These are phyloP conservation scores for Komagataella populi DNA, from an alignment of 805 yeast species.

Conservation along the genomic window DNA sequence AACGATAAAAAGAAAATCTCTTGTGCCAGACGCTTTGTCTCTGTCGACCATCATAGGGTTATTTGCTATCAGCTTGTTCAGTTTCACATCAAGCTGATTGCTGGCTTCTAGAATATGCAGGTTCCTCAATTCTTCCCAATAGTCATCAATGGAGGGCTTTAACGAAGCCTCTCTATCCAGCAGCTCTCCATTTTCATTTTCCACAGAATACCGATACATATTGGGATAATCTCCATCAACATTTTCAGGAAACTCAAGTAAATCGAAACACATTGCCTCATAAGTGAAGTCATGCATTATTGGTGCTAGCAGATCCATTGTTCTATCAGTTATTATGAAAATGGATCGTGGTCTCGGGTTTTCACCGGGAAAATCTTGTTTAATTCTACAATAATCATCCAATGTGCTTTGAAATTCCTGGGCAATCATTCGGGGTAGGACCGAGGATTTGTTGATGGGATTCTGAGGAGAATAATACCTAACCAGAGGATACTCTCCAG, in stretches of 20 bases:
- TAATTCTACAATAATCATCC: conserved; percentile 60
- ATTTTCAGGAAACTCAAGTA: conserved; percentile 3
- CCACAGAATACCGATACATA: conserved; percentile 39
- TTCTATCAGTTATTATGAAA: conserved; percentile 68
- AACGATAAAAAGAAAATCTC: conserved; percentile 65
- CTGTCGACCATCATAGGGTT: conserved; percentile 69
- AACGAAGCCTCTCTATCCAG: conserved; percentile 34
- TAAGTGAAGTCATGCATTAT: conserved; percentile 81
- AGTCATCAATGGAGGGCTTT: conserved; percentile 42
- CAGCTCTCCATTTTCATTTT: conserved; percentile 33
- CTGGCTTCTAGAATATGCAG: conserved; percentile 65
- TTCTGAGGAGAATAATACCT: conserved; percentile 52
- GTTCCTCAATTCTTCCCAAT: conserved; percentile 63
- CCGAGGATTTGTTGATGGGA: conserved; percentile 36
- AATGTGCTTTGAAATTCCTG: conserved; percentile 52
- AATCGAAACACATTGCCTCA: conserved; percentile 87
- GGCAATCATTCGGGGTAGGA: conserved; percentile 61
- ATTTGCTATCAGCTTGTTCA: conserved; percentile 53
- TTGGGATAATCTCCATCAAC: conserved; percentile 9
- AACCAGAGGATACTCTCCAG: conserved; percentile 83
- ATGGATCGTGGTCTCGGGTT: conserved; percentile 52
- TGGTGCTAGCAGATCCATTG: conserved; percentile 75
- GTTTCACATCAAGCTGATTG: conserved; percentile 40
- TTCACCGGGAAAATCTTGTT: conserved; percentile 52
- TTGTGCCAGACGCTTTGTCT: conserved; percentile 45